Percentiles rank a stretch among this genome's conserved stretches.
Conservation (phyloP, 1,139 yeast species). For the Debaryomycetaceae sp. region DNA sequence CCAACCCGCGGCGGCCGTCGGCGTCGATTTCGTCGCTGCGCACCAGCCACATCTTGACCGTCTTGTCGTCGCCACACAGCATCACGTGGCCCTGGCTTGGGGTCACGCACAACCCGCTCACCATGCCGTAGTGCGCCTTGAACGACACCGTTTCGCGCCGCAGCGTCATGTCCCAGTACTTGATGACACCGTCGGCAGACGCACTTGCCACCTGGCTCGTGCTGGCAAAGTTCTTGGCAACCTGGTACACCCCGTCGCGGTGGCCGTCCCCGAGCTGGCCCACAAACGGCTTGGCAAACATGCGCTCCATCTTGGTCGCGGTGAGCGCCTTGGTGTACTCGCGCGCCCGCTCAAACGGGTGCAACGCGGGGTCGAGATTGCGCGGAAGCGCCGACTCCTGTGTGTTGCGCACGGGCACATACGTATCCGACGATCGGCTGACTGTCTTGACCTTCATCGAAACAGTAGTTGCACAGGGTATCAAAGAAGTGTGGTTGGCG, state of each 20-base stretch:
- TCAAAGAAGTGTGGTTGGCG: too few relatives aligned
- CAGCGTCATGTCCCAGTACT: constrained; percentile 83
- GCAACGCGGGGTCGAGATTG: constrained; percentile 89
- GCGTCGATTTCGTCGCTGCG: constrained; percentile 41
- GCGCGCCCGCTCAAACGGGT: constrained; percentile 95
- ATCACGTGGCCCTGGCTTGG: constrained; percentile 57
- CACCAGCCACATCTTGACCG: constrained; percentile 78
- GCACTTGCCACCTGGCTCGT: constrained; percentile 83
- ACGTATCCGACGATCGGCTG: constrained; percentile 83
- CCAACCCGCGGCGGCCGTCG: constrained; percentile 38
- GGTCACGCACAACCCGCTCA: constrained; percentile 80
- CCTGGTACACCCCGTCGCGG: constrained; percentile 87
- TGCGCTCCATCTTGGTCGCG: constrained; percentile 90
- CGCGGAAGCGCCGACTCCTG: constrained; percentile 87
- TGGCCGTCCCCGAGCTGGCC: constrained; percentile 96
- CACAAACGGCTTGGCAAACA: constrained; percentile 96
- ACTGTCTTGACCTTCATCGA: constrained; percentile 83
- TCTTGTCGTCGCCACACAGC: constrained; percentile 90
- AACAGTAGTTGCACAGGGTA: constrained; percentile 1
- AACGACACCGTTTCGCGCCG: constrained; percentile 72
- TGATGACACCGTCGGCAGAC: constrained; percentile 91
- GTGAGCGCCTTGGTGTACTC: constrained; percentile 93
- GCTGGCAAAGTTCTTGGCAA: constrained; percentile 72
- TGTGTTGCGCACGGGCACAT: constrained; percentile 86
- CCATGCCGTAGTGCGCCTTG: constrained; percentile 89